Evolutionary conservation across 768 basidiomycete species (phyloP).

Genomic region (Russula vinacea): DNA sequence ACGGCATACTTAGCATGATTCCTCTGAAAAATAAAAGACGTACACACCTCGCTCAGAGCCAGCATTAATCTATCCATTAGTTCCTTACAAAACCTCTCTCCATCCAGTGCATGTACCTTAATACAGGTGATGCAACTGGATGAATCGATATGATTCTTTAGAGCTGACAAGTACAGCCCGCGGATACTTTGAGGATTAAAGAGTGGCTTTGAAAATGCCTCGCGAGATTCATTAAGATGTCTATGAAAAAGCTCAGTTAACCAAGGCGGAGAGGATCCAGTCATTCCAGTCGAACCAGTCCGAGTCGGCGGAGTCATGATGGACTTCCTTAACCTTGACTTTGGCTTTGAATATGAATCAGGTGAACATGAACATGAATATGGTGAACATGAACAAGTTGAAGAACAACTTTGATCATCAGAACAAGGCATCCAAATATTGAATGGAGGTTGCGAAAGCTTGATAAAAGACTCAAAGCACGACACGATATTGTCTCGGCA

Average conservation of each 20-base stretch:
- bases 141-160: background rate
- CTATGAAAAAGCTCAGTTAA: background rate
- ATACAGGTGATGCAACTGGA: background rate
- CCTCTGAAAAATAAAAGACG: background rate
- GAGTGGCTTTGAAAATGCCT: conserved; percentile 3
- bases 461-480: conserved; percentile 1
- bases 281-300: too few relatives aligned
- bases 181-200: background rate
- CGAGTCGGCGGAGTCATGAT: too few relatives aligned
- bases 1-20: too few relatives aligned
- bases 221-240: background rate
- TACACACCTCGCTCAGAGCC: conserved; percentile 1
- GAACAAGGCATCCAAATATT: background rate
- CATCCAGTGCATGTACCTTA: background rate
- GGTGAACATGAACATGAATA: too few relatives aligned
- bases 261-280: background rate
- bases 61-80: background rate
- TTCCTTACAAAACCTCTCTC: background rate
- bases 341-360: too few relatives aligned
- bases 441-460: background rate
- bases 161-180: background rate
- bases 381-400: background rate
- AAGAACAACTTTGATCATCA: too few relatives aligned
- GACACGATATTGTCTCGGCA: conserved; percentile 4
- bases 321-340: too few relatives aligned